Conservation (phyloP, 305 asterid genomes). For the Ruellia speciosa region DNA sequence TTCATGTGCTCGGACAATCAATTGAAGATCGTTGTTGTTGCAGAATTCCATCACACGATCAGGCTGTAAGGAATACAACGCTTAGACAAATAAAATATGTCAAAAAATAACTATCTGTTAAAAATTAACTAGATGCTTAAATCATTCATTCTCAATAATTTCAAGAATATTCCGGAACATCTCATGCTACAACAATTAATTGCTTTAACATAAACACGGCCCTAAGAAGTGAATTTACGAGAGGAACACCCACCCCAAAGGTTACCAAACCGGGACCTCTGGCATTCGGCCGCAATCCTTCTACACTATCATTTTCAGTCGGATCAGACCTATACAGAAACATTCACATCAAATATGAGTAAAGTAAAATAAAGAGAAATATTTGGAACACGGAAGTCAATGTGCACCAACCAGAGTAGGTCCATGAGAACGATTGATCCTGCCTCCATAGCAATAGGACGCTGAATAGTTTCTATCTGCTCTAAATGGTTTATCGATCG, state of each 20-base stretch:
- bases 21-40: constrained; percentile 89
- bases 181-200: background rate
- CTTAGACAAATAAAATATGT: constrained; percentile 9
- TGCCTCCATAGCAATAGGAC: constrained; percentile 97
- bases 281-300: constrained; percentile 97
- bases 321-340: constrained; percentile 83
- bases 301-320: constrained; percentile 97
- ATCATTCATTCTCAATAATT: too few species aligned
- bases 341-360: constrained; percentile 15
- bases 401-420: constrained; percentile 66
- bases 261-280: constrained; percentile 99
- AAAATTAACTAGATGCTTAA: too few species aligned
- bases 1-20: constrained; percentile 95
- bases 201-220: background rate
- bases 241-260: constrained; percentile 71
- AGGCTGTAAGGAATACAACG: constrained; percentile 51
- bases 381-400: constrained; percentile 11
- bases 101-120: background rate
- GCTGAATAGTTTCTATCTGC: constrained; percentile 82
- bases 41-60: constrained; percentile 98
- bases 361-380: background rate
- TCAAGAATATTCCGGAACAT: background rate
- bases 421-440: constrained; percentile 98
- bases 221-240: background rate
- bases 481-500: constrained; percentile 63